phyloP scores from a whole-genome alignment of 164 flowering plant species.

The Paratinospora sagittata region DNA sequence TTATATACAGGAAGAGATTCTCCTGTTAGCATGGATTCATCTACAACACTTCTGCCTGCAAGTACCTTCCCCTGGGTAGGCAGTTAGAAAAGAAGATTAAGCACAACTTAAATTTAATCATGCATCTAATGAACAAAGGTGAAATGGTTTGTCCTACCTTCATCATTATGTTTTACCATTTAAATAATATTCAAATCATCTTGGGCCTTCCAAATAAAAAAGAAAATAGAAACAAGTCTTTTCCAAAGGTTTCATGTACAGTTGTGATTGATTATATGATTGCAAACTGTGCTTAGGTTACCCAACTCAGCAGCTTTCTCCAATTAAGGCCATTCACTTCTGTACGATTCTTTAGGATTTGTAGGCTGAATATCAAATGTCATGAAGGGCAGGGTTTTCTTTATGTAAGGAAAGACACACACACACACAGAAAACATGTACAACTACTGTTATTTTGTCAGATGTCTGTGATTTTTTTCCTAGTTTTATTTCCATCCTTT shows the following conservation, averaged over 20 bases:
- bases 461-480: no score
- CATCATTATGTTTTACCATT: not conserved
- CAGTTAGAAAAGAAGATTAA: slow-evolving; percentile 10
- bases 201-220: not conserved
- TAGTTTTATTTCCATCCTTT: no score
- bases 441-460: no score
- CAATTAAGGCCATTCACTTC: not conserved
- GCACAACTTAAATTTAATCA: slow-evolving; percentile 15
- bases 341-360: not conserved
- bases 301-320: not conserved
- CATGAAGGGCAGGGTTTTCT: not conserved
- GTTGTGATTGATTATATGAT: no score
- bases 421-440: no score
- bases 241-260: not conserved
- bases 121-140: not conserved
- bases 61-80: slow-evolving; percentile 69
- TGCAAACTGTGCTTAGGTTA: not conserved
- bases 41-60: slow-evolving; percentile 93
- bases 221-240: not conserved
- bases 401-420: not conserved
- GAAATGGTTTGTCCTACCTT: not conserved
- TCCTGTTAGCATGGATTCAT: slow-evolving; percentile 98
- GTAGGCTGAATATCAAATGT: not conserved
- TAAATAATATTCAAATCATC: not conserved
- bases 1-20: slow-evolving; percentile 95